Conservation (phyloP, 1,139 yeast genomes). For the Blastobotrys serpentis region DNA sequence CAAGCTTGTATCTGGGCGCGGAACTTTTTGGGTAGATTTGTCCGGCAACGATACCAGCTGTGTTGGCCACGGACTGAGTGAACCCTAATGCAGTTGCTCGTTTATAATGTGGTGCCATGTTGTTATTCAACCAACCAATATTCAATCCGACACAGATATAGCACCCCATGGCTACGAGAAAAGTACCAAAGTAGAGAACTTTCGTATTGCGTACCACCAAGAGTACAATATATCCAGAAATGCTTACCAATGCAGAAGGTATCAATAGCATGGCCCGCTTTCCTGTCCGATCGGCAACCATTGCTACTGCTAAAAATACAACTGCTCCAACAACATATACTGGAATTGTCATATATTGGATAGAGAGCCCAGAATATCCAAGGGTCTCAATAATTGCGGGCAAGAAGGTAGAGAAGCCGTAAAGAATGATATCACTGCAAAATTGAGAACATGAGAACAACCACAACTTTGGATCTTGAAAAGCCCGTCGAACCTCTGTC, state of each 20-base stretch:
- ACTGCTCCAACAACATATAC: slow-evolving; percentile 40
- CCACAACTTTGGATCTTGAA: slow-evolving; percentile 44
- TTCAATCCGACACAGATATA: slow-evolving; percentile 41
- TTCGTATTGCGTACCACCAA: slow-evolving; percentile 12
- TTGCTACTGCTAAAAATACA: slow-evolving; percentile 36
- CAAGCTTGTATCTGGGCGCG: slow-evolving; percentile 40
- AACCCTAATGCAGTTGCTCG: slow-evolving; percentile 45
- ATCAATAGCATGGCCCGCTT: slow-evolving; percentile 40
- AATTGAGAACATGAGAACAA: slow-evolving; percentile 23
- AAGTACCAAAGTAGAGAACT: slow-evolving; percentile 39
- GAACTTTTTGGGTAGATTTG: slow-evolving; percentile 39
- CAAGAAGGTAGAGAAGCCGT: slow-evolving; percentile 33
- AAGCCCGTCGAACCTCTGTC: slow-evolving; percentile 44
- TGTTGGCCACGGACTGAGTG: slow-evolving; percentile 43
- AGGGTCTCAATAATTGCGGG: slow-evolving; percentile 37
- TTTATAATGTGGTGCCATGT: slow-evolving; percentile 40
- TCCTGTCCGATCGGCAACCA: slow-evolving; percentile 36
- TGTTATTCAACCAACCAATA: slow-evolving; percentile 43
- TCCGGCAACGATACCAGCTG: slow-evolving; percentile 46
- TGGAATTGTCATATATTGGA: slow-evolving; percentile 39
- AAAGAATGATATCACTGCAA: slow-evolving; percentile 22
- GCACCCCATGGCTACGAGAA: slow-evolving; percentile 39
- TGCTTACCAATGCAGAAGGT: slow-evolving; percentile 33
- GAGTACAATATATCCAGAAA: slow-evolving; percentile 35
- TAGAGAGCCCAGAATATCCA: slow-evolving; percentile 32